Percentiles rank a stretch among this genome's conserved stretches.
These are phyloP conservation scores for Zancudomyces culisetae DNA, from an alignment of 371 early-diverging fungal genomes.

Conservation along the genomic window DNA sequence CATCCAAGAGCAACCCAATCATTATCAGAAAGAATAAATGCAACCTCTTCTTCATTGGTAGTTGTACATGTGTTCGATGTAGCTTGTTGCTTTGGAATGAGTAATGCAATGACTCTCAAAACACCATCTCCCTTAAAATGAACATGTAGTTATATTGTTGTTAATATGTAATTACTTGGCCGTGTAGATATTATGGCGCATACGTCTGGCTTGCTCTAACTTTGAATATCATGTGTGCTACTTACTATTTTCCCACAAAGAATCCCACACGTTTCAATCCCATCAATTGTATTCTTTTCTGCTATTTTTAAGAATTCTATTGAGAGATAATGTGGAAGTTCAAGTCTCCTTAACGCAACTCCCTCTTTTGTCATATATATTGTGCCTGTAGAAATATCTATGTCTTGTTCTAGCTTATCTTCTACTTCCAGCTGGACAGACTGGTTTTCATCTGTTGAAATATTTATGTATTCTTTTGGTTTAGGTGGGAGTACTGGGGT, in stretches of 20 bases:
- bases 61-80: conserved; percentile 78
- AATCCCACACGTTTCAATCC: conserved; percentile 82
- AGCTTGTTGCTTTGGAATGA: conserved; percentile 75
- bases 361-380: conserved; percentile 31
- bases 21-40: conserved; percentile 47
- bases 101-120: conserved; percentile 36
- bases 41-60: conserved; percentile 69
- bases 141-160: too few relatives aligned
- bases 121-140: conserved; percentile 1
- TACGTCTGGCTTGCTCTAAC: too few relatives aligned
- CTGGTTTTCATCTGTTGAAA: not conserved
- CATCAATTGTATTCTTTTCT: conserved; percentile 43
- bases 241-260: conserved; percentile 54
- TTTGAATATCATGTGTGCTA: not conserved
- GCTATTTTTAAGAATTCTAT: conserved; percentile 56
- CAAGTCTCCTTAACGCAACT: conserved; percentile 39
- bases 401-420: conserved; percentile 3
- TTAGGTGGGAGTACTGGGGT: conserved; percentile 18
- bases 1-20: conserved; percentile 78
- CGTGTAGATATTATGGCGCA: too few relatives aligned
- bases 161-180: too few relatives aligned
- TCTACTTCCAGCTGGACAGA: not conserved
- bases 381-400: conserved; percentile 5
- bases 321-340: conserved; percentile 39
- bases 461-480: conserved; percentile 15